A percentile compares a stretch with the other conserved stretches of the same genome.
Conservation (phyloP, 2,329 filamentous ascomycete species). For the Scedosporium boydii region DNA sequence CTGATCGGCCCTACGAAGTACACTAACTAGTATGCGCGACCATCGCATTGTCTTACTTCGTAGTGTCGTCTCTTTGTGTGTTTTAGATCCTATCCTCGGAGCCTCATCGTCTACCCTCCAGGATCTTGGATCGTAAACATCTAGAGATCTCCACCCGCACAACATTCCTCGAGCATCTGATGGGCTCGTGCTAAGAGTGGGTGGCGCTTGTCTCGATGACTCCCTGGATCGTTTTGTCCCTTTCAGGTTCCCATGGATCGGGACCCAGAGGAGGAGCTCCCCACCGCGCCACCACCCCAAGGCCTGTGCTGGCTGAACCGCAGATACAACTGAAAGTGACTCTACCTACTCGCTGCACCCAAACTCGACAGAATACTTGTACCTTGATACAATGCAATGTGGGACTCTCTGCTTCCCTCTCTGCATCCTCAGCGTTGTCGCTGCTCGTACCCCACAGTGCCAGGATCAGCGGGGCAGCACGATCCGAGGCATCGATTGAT, state of each 20-base stretch:
- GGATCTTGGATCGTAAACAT: background rate
- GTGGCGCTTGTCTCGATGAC: background rate
- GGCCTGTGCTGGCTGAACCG: too few relatives aligned
- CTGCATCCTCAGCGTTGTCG: too few relatives aligned
- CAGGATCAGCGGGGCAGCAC: background rate
- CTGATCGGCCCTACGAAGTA: background rate
- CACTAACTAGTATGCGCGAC: background rate
- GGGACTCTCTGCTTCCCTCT: too few relatives aligned
- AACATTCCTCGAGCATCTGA: background rate
- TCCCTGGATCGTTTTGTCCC: too few relatives aligned
- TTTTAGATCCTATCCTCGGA: background rate
- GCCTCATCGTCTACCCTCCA: background rate
- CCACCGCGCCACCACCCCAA: too few relatives aligned
- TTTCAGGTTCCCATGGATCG: too few relatives aligned
- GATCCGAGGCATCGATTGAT: background rate
- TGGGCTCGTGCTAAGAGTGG: background rate
- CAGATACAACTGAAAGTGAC: too few relatives aligned
- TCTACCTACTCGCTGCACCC: too few relatives aligned
- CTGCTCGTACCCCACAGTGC: background rate
- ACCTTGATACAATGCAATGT: too few relatives aligned
- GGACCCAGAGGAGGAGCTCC: too few relatives aligned
- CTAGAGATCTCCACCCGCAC: background rate
- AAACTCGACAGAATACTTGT: too few relatives aligned
- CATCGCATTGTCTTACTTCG: background rate
- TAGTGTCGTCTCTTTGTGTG: background rate